phyloP scores from a whole-genome alignment of 1,284 basidiomycete genomes.

The Cryptococcus jaspeensis region DNA sequence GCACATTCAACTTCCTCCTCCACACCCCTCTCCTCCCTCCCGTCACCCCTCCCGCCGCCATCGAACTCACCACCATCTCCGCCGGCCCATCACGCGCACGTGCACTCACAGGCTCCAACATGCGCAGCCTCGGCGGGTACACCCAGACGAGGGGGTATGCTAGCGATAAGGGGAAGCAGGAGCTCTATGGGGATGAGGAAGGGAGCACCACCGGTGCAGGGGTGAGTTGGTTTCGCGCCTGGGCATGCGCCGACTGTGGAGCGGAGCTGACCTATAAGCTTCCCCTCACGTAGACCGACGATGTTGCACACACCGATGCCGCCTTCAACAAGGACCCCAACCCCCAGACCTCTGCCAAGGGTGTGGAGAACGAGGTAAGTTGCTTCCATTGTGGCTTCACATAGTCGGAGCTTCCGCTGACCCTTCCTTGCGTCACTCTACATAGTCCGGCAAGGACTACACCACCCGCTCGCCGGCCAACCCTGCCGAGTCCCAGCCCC shows the following conservation, averaged over 20 bases:
- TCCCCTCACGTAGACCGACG: conserved; percentile 29
- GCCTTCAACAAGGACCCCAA: conserved; percentile 41
- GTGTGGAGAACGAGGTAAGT: conserved; percentile 39
- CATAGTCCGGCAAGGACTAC: conserved; percentile 43
- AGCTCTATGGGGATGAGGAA: conserved; percentile 45
- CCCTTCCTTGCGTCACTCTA: neutral
- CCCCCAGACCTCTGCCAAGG: conserved; percentile 31
- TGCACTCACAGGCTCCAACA: conserved; percentile 25
- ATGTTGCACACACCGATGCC: conserved; percentile 45
- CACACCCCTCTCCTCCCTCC: conserved; percentile 44
- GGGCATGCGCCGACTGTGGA: neutral
- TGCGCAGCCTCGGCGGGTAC: conserved; percentile 14
- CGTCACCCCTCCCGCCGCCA: conserved; percentile 20
- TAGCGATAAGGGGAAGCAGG: conserved; percentile 40
- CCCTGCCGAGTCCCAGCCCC: conserved; percentile 25
- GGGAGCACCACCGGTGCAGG: conserved; percentile 40
- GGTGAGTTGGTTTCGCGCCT: conserved; percentile 16
- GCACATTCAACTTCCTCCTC: conserved; percentile 36
- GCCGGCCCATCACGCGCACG: conserved; percentile 28
- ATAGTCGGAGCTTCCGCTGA: neutral
- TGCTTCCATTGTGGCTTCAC: neutral
- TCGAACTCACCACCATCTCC: conserved; percentile 35
- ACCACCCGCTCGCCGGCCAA: conserved; percentile 36
- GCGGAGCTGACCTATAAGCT: neutral
- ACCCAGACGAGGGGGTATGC: conserved; percentile 33